phyloP scores from a whole-genome alignment of 352 stramenopile genomes.

The Globisporangium splendens region DNA sequence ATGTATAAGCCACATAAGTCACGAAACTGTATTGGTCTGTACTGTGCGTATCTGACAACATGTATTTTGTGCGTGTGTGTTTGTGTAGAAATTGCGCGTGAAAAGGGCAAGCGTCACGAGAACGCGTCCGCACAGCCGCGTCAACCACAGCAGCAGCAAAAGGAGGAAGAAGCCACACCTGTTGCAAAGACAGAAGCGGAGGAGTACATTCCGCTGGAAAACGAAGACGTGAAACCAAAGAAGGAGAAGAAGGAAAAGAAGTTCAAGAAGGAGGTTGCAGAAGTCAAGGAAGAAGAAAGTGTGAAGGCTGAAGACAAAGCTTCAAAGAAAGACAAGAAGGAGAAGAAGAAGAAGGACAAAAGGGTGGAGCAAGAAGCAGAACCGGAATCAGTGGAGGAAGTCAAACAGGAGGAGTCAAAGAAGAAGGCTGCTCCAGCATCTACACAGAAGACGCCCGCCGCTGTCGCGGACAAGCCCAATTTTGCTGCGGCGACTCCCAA shows the following conservation, averaged over 20 bases:
- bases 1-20: conserved; percentile 8
- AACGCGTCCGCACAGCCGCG: neutral
- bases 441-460: conserved; percentile 9
- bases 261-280: conserved; percentile 10
- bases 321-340: neutral
- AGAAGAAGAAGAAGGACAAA: conserved; percentile 19
- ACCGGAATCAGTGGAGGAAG: neutral
- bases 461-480: conserved; percentile 6
- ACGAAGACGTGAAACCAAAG: conserved; percentile 8
- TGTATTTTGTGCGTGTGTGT: neutral
- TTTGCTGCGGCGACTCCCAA: conserved; percentile 12
- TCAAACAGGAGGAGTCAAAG: conserved; percentile 5
- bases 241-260: conserved; percentile 13
- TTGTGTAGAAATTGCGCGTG: conserved; percentile 60
- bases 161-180: neutral
- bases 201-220: conserved; percentile 16
- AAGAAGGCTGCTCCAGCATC: conserved; percentile 3
- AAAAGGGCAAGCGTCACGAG: conserved; percentile 52
- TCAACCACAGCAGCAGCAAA: conserved; percentile 11
- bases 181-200: conserved; percentile 4
- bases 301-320: conserved; percentile 2
- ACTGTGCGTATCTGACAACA: neutral
- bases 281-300: conserved; percentile 13
- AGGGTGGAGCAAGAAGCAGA: conserved; percentile 11
- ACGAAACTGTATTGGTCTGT: neutral